Evolutionary conservation across 441 rosid species (phyloP).

Genomic region (Adansonia gregorii): DNA sequence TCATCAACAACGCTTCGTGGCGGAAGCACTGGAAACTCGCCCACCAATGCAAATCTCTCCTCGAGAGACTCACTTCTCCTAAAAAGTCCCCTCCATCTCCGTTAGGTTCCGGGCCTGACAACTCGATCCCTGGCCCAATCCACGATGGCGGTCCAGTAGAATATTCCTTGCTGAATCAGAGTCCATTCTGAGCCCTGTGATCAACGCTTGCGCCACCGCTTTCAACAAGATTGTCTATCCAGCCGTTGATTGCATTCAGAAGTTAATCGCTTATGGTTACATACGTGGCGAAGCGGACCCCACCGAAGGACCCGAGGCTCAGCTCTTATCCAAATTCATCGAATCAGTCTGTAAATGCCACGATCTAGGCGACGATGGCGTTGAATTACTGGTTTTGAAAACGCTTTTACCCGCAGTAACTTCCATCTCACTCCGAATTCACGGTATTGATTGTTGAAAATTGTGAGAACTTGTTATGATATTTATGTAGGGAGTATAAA

Average conservation of each 20-base stretch:
- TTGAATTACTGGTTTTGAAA: constrained; percentile 75
- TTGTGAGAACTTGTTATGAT: constrained; percentile 92
- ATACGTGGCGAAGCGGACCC: constrained; percentile 94
- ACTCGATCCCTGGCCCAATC: constrained; percentile 79
- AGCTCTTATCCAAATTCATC: constrained; percentile 62
- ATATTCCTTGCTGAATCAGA: constrained; percentile 78
- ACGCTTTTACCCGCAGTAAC: constrained; percentile 86
- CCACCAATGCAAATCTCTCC: constrained; percentile 86
- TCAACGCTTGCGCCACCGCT: constrained; percentile 71
- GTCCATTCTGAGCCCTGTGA: constrained; percentile 73
- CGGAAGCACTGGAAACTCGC: constrained; percentile 93
- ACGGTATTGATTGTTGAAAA: constrained; percentile 81
- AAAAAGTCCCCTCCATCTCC: constrained; percentile 41
- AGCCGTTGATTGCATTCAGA: constrained; percentile 83
- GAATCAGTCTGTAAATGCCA: constrained; percentile 86
- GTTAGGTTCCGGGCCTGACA: constrained; percentile 58
- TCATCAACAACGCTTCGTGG: constrained; percentile 91
- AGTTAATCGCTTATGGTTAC: constrained; percentile 80
- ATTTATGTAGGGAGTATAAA: constrained; percentile 87
- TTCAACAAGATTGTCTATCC: constrained; percentile 89
- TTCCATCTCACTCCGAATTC: constrained; percentile 82
- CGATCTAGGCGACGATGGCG: constrained; percentile 78
- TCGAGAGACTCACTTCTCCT: constrained; percentile 60
- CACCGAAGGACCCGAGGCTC: constrained; percentile 66
- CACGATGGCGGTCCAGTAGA: constrained; percentile 71